Conservation (phyloP, 2,329 filamentous ascomycete species). For the Clonostachys chloroleuca region DNA sequence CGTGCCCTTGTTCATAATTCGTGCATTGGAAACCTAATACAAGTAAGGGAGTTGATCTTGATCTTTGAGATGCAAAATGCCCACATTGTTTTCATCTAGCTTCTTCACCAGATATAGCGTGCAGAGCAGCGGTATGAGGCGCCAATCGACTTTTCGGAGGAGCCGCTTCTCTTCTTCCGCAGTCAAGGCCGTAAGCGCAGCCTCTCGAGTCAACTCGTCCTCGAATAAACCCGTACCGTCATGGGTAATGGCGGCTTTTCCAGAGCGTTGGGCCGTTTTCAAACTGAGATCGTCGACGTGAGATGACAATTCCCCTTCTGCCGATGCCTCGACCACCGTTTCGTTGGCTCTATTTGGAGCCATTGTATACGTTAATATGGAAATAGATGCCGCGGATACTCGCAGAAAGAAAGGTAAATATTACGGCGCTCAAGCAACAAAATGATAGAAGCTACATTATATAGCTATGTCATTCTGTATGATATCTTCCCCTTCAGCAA, state of each 20-base stretch:
- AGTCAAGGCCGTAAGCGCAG: neutral
- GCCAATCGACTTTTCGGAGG: conserved; percentile 55
- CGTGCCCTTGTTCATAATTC: conserved; percentile 36
- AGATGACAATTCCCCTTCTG: neutral
- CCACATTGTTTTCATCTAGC: neutral
- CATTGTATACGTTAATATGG: too few relatives aligned
- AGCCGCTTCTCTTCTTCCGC: conserved; percentile 16
- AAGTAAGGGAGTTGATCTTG: conserved; percentile 30
- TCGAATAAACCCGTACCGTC: neutral
- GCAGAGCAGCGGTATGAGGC: conserved; percentile 51
- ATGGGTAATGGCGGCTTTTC: neutral
- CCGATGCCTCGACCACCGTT: neutral
- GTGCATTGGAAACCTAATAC: conserved; percentile 32
- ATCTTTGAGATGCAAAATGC: conserved; percentile 18
- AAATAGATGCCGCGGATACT: too few relatives aligned
- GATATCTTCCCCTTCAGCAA: too few relatives aligned
- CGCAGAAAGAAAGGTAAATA: too few relatives aligned
- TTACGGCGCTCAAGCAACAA: too few relatives aligned
- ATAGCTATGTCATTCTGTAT: too few relatives aligned
- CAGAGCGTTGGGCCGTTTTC: neutral
- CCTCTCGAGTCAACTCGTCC: neutral
- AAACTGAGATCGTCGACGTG: neutral
- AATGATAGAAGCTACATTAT: too few relatives aligned
- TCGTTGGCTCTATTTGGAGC: neutral
- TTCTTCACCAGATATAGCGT: conserved; percentile 21